These are phyloP conservation scores for Diphasiastrum complanatum DNA, from an alignment of 83 land plant genomes.

Conservation along the genomic window DNA sequence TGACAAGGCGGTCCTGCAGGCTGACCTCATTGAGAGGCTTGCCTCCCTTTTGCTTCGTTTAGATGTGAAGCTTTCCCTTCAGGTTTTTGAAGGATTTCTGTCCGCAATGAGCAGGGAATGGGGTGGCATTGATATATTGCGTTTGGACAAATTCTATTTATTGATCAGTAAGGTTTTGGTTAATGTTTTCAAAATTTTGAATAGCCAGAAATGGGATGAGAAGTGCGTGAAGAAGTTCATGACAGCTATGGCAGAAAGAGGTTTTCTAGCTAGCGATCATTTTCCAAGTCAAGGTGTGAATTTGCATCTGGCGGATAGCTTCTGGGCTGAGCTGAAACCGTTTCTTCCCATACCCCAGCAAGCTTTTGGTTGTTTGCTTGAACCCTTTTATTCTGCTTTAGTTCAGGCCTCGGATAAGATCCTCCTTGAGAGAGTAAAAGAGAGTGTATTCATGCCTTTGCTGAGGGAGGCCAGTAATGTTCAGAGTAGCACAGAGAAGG, in stretches of 20 bases:
- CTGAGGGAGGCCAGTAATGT: constrained; percentile 36
- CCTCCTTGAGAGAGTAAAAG: constrained; percentile 57
- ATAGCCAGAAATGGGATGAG: constrained; percentile 42
- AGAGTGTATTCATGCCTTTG: constrained; percentile 50
- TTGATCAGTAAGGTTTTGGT: constrained; percentile 50
- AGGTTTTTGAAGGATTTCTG: constrained; percentile 46
- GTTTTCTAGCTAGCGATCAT: constrained; percentile 38
- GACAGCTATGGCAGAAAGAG: constrained; percentile 40
- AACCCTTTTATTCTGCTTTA: constrained; percentile 44
- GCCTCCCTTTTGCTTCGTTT: constrained; percentile 42
- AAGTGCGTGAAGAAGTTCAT: constrained; percentile 22
- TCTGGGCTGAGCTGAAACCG: constrained; percentile 42
- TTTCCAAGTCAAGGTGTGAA: constrained; percentile 47
- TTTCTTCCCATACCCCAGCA: constrained; percentile 42
- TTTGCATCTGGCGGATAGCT: constrained; percentile 58
- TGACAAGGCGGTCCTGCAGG: constrained; percentile 65
- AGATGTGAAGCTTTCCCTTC: constrained; percentile 28
- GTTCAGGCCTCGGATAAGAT: constrained; percentile 44
- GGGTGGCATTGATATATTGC: constrained; percentile 70
- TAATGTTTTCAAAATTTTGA: constrained; percentile 36
- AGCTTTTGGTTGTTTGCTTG: constrained; percentile 35
- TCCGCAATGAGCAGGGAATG: constrained; percentile 75
- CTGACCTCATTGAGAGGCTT: constrained; percentile 45
- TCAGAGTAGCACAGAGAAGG: constrained; percentile 17
- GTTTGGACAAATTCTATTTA: constrained; percentile 84